Percentiles rank a stretch among this genome's conserved stretches.
These are phyloP conservation scores for Albatrellus sp. DNA, from an alignment of 1,284 basidiomycete genomes.

Conservation along the genomic window DNA sequence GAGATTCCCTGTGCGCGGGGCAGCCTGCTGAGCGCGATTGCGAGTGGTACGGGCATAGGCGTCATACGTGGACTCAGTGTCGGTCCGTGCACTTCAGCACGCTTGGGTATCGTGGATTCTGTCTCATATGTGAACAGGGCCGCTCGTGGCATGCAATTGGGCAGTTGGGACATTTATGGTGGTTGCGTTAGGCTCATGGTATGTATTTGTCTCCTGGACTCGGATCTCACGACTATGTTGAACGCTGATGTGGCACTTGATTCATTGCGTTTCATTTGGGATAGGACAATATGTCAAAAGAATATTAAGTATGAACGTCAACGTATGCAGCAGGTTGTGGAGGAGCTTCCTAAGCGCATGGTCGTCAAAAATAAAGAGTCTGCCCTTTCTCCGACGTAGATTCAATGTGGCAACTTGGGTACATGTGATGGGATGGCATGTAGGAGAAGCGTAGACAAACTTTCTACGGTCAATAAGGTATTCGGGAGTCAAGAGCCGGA, in stretches of 20 bases:
- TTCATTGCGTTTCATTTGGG: neutral
- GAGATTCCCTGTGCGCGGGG: constrained; percentile 53
- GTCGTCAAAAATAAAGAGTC: constrained; percentile 26
- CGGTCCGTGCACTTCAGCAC: constrained; percentile 23
- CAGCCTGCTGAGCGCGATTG: constrained; percentile 40
- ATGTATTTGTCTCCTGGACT: constrained; percentile 12
- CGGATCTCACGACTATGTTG: constrained; percentile 1
- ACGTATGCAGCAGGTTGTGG: constrained; percentile 43
- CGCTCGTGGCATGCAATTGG: constrained; percentile 39
- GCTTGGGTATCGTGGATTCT: neutral
- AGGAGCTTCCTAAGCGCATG: constrained; percentile 44
- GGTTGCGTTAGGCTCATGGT: constrained; percentile 41
- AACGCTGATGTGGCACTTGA: neutral
- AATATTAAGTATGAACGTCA: constrained; percentile 41
- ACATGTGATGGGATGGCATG: neutral
- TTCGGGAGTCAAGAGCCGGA: no score
- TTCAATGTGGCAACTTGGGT: neutral
- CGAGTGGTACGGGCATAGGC: constrained; percentile 38
- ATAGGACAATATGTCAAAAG: constrained; percentile 52
- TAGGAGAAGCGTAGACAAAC: no score
- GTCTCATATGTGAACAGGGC: constrained; percentile 17
- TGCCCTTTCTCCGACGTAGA: constrained; percentile 3
- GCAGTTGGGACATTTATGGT: constrained; percentile 41
- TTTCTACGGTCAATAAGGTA: no score
- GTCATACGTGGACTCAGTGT: constrained; percentile 43